phyloP scores from a whole-genome alignment of 139 green algal species.

The Auxenochlorella pyrenoidosa region DNA sequence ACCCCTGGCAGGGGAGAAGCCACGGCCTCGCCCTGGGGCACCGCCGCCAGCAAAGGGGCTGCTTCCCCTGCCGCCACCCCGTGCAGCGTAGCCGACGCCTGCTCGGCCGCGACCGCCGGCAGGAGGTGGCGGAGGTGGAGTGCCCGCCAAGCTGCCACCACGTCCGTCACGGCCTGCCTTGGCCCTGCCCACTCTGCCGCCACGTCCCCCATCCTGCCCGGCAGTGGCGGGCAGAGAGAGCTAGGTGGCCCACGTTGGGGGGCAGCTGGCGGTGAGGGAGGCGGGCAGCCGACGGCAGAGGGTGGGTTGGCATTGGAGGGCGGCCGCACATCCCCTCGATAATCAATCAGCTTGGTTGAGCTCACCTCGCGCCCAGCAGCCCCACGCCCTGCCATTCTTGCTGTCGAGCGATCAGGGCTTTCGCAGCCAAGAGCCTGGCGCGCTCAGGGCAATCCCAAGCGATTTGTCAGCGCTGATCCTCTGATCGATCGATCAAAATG shows the following conservation, averaged over 20 bases:
- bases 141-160: background rate
- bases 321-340: no score
- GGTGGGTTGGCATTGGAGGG: no score
- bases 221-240: background rate
- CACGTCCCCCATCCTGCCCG: background rate
- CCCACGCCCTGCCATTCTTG: background rate
- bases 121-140: background rate
- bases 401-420: no score
- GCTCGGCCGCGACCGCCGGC: background rate
- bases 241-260: background rate
- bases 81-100: background rate
- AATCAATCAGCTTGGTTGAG: background rate
- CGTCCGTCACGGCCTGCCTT: background rate
- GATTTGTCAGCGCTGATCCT: no score
- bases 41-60: background rate
- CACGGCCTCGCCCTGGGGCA: background rate
- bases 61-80: background rate
- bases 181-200: background rate
- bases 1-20: background rate
- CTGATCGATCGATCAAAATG: background rate
- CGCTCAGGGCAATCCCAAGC: no score
- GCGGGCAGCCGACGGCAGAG: background rate
- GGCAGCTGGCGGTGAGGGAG: background rate
- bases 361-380: background rate
- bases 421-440: no score